These are phyloP conservation scores for Penicillium sp. DNA, from an alignment of 2,329 filamentous ascomycete genomes.

Conservation along the genomic window DNA sequence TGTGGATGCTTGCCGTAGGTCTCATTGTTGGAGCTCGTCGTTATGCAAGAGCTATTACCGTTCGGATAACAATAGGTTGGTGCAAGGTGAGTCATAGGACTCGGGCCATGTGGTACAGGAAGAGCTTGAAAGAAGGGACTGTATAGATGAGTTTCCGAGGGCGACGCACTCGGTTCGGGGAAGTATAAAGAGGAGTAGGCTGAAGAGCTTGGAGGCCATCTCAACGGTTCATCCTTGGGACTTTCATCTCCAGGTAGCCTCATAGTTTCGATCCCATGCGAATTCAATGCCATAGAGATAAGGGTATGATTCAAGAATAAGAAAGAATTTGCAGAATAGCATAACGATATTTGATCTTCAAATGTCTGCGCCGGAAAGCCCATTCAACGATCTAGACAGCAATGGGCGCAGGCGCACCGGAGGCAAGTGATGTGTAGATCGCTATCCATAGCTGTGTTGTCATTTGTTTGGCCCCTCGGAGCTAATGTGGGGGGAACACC, in stretches of 20 bases:
- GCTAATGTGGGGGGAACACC: not conserved
- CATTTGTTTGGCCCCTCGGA: not conserved
- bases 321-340: not conserved
- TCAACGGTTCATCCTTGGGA: not conserved
- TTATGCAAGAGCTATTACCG: not conserved
- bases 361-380: not conserved
- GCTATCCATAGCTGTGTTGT: not conserved
- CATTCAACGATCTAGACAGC: not conserved
- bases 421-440: no score
- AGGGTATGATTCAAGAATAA: not conserved
- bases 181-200: not conserved
- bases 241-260: not conserved
- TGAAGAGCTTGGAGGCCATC: not conserved
- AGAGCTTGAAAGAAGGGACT: not conserved
- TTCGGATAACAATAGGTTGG: not conserved
- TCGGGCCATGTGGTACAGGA: not conserved
- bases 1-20: not conserved
- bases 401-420: no score
- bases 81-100: not conserved
- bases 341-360: not conserved
- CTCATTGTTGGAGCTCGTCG: not conserved
- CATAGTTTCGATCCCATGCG: not conserved
- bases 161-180: not conserved
- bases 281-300: not conserved
- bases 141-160: not conserved